phyloP scores from a whole-genome alignment of 1,284 basidiomycete genomes.

The Cerrena zonata region DNA sequence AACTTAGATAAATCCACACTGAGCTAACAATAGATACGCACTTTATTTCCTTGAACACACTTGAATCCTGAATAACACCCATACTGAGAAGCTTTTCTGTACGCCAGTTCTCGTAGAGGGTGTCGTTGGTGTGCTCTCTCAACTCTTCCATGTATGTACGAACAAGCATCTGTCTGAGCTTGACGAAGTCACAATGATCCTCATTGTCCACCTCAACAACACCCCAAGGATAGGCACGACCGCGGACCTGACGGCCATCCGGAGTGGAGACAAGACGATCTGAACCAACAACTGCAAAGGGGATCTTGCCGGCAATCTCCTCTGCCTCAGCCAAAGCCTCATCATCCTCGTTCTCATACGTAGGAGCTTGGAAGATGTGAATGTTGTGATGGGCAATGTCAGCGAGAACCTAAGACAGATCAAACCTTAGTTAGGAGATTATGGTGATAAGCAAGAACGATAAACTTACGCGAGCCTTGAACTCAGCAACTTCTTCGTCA shows the following conservation, averaged over 20 bases:
- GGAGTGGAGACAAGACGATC: conserved; percentile 74
- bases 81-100: conserved; percentile 90
- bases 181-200: conserved; percentile 96
- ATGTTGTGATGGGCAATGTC: conserved; percentile 92
- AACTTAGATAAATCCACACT: conserved; percentile 10
- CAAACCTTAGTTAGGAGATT: neutral
- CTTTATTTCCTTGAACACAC: conserved; percentile 98
- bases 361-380: conserved; percentile 91
- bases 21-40: conserved; percentile 38
- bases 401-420: conserved; percentile 64
- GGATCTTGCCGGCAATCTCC: conserved; percentile 94
- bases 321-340: conserved; percentile 93
- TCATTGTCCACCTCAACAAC: conserved; percentile 97
- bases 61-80: conserved; percentile 94
- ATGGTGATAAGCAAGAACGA: neutral
- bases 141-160: conserved; percentile 98
- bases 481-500: conserved; percentile 85
- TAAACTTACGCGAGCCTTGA: conserved; percentile 76
- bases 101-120: conserved; percentile 94
- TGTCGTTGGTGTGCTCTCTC: conserved; percentile 88
- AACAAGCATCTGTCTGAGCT: conserved; percentile 96
- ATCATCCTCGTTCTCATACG: conserved; percentile 94
- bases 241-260: conserved; percentile 85
- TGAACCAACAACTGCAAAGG: conserved; percentile 94
- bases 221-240: conserved; percentile 93